phyloP scores from a whole-genome alignment of 1,139 yeast genomes.

The Yamadazyma kanchanaburiensis region DNA sequence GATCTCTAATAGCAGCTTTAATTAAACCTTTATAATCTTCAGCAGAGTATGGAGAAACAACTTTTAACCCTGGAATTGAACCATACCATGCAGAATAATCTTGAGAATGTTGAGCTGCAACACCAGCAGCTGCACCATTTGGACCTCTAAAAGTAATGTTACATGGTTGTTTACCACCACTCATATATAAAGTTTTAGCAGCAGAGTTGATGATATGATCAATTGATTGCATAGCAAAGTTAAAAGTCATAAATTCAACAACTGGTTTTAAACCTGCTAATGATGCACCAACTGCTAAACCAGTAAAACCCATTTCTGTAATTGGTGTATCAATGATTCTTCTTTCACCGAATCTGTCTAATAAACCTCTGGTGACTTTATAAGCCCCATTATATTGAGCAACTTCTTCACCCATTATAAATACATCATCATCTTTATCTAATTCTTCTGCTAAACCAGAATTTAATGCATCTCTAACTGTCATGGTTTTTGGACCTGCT shows the following conservation, averaged over 20 bases:
- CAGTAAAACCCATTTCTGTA: slow-evolving; percentile 99
- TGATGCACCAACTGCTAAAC: slow-evolving; percentile 96
- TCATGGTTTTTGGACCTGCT: slow-evolving; percentile 62
- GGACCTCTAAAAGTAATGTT: slow-evolving; percentile 98
- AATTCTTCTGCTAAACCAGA: slow-evolving; percentile 95
- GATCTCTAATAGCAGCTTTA: slow-evolving; percentile 97
- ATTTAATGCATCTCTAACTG: slow-evolving; percentile 97
- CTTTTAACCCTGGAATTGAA: slow-evolving; percentile 96
- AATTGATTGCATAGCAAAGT: slow-evolving; percentile 99
- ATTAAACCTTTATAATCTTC: slow-evolving; percentile 95
- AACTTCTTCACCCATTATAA: slow-evolving; percentile 97
- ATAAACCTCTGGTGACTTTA: slow-evolving; percentile 91
- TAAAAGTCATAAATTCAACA: slow-evolving; percentile 98
- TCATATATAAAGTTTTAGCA: slow-evolving; percentile 97
- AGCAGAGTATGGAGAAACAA: slow-evolving; percentile 89
- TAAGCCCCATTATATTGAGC: slow-evolving; percentile 99
- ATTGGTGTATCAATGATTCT: slow-evolving; percentile 97
- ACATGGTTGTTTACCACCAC: slow-evolving; percentile 98
- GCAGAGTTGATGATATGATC: slow-evolving; percentile 98
- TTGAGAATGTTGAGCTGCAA: slow-evolving; percentile 98
- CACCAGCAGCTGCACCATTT: slow-evolving; percentile 99
- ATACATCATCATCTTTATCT: slow-evolving; percentile 92
- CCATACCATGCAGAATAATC: slow-evolving; percentile 98
- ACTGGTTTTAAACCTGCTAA: slow-evolving; percentile 95
- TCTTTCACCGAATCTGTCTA: slow-evolving; percentile 96